Conservation (phyloP, 140 eudicot species). For the Cichorium intybus region DNA sequence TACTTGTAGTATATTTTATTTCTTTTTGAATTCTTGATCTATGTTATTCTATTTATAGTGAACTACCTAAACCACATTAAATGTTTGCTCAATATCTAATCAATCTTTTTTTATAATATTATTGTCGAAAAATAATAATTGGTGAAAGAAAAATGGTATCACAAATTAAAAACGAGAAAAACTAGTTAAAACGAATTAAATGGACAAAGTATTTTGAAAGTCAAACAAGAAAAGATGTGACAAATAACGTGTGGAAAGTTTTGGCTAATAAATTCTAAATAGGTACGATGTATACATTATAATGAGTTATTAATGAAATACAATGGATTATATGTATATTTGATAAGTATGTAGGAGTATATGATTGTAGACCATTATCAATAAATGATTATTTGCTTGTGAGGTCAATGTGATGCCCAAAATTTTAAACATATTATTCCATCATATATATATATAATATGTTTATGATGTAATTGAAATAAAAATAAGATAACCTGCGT, state of each 20-base stretch:
- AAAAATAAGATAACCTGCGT: neutral
- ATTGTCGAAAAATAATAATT: no score
- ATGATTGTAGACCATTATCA: neutral
- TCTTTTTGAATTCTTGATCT: conserved; percentile 10
- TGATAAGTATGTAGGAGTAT: neutral
- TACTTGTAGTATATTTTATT: neutral
- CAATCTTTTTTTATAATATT: neutral
- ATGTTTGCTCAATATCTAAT: conserved; percentile 24
- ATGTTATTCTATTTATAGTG: conserved; percentile 11
- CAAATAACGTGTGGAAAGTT: neutral
- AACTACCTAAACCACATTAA: conserved; percentile 18
- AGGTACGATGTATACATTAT: neutral
- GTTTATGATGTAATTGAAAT: neutral
- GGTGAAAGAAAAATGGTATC: neutral
- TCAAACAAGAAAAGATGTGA: conserved; percentile 9
- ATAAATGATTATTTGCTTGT: neutral
- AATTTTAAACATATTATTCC: neutral
- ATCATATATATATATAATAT: neutral
- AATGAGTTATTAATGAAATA: conserved; percentile 17
- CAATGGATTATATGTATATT: neutral
- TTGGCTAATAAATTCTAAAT: neutral
- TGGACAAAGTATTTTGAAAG: neutral
- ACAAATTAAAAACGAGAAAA: neutral
- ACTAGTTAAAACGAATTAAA: neutral
- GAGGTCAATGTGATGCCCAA: neutral